Evolutionary conservation across 345 rosid species (phyloP).

Genomic region (Diplotaxis tenuifolia): DNA sequence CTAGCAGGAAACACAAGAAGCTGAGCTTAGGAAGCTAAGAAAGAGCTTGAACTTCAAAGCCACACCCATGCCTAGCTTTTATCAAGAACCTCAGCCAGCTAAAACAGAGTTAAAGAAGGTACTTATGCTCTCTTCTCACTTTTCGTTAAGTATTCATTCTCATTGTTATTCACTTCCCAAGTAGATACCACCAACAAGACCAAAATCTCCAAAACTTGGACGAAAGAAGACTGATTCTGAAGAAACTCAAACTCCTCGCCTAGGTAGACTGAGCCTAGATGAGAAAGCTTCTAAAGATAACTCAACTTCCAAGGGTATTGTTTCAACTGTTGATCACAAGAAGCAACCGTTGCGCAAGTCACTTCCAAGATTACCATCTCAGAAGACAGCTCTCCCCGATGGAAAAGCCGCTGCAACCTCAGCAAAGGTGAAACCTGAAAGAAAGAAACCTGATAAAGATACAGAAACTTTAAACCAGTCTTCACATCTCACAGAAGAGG

Average conservation of each 20-base stretch:
- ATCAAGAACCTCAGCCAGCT: slow-evolving; percentile 91
- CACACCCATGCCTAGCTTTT: slow-evolving; percentile 97
- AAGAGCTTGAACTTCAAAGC: slow-evolving; percentile 95
- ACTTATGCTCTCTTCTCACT: slow-evolving; percentile 25
- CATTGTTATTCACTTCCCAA: slow-evolving; percentile 20
- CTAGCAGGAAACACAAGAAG: slow-evolving; percentile 89
- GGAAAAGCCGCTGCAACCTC: slow-evolving; percentile 26
- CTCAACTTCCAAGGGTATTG: slow-evolving; percentile 44
- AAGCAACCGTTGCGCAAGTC: slow-evolving; percentile 79
- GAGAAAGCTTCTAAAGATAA: slow-evolving; percentile 45
- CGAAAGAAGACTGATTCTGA: slow-evolving; percentile 73
- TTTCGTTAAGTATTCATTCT: neutral
- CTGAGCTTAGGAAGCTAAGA: slow-evolving; percentile 85
- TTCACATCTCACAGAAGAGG: slow-evolving; percentile 33
- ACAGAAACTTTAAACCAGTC: slow-evolving; percentile 35
- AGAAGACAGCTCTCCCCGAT: slow-evolving; percentile 50
- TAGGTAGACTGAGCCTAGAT: slow-evolving; percentile 69
- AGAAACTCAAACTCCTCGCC: slow-evolving; percentile 43
- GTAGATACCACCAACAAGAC: slow-evolving; percentile 92
- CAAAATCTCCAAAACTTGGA: slow-evolving; percentile 98
- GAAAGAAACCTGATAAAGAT: slow-evolving; percentile 38
- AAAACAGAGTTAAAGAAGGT: slow-evolving; percentile 92
- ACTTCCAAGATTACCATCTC: slow-evolving; percentile 88
- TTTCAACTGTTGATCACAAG: slow-evolving; percentile 40
- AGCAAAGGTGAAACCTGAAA: slow-evolving; percentile 42